Conservation (phyloP, 164 flowering plant species). For the Piper longum region DNA sequence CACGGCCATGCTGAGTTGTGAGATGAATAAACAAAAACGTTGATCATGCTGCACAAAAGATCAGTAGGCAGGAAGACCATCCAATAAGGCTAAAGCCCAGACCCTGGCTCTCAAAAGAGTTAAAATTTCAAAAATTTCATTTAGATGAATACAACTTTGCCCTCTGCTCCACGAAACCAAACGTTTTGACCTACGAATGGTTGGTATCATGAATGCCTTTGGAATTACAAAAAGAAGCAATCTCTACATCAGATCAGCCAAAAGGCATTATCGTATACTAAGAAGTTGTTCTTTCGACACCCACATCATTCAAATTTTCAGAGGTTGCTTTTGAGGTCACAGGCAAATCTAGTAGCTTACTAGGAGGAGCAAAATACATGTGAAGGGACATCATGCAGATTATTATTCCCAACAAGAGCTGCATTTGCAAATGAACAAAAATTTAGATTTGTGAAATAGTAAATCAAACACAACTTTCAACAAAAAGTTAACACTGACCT, state of each 20-base stretch:
- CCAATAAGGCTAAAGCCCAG: no score
- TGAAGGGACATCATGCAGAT: slow-evolving; percentile 93
- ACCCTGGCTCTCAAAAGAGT: no score
- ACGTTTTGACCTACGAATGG: no score
- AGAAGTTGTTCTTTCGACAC: slow-evolving; percentile 38
- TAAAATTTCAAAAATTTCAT: no score
- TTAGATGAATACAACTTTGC: no score
- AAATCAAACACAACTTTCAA: neutral
- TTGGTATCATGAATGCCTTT: no score
- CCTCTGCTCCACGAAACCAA: no score
- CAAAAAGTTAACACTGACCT: slow-evolving; percentile 30
- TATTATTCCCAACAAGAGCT: slow-evolving; percentile 91
- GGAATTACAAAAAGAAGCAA: no score
- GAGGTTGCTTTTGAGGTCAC: slow-evolving; percentile 24
- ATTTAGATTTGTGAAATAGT: neutral
- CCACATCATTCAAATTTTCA: slow-evolving; percentile 27
- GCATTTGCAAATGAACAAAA: slow-evolving; percentile 9
- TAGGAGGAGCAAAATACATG: slow-evolving; percentile 89
- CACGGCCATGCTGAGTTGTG: no score
- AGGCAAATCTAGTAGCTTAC: slow-evolving; percentile 57
- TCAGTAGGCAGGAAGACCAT: no score
- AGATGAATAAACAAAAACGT: no score
- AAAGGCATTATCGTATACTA: slow-evolving; percentile 7
- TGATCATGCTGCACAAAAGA: no score
- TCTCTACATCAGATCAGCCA: neutral